Evolutionary conservation across 2,329 filamentous ascomycete genomes (phyloP), one percentile per base, ranked within the genome.

Genomic region (Phialophora verrucosa): DNA sequence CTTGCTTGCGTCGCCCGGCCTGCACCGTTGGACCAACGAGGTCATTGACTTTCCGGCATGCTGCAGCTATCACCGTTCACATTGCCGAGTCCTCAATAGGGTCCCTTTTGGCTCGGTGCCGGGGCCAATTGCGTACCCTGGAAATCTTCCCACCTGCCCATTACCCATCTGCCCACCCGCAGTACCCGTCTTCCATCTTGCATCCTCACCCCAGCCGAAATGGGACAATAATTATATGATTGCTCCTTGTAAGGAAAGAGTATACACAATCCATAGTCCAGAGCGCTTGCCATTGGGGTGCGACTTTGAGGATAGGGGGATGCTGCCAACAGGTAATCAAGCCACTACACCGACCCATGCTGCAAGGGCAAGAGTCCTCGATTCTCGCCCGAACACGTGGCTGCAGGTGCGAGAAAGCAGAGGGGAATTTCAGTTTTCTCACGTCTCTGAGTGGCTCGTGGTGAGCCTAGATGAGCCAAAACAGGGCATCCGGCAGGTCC

Each of bases 351-450:
- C 50, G 59, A 66, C 58, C 54, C 44, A 12, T 55, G 25, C 59
- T 66, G 64, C 64, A 65, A 61, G 63, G 63, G 63, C 57, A 42
- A 4, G 23, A 17, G 23, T 60, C 42, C 47, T 55, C 62, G 56
- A 64, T 64, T 64, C 64, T 35, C 64, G 64, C 44, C 23, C 51
- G 61, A 54, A 64, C 65, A 67, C 65, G 65, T 67, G 65, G 65
- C 65, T 32, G 53, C 53, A 20, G 53, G 20, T 27, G 20, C 27
- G 49, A 44, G 38, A 44, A 44, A 44, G 6, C 17, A 17, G 38
- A 44, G 38, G 14, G 14, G 35, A 3, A 42, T 1, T n/a, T 44
- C 35, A 4, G 14, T 44, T 10, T 17, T 44, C 38, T n/a, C 17
- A 17, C 38, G 6, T 42, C 38, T 42, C 38, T 42, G 17, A 42